Evolutionary conservation across 495 filamentous ascomycete species (phyloP).

Genomic region (Aspergillus ostianus): DNA sequence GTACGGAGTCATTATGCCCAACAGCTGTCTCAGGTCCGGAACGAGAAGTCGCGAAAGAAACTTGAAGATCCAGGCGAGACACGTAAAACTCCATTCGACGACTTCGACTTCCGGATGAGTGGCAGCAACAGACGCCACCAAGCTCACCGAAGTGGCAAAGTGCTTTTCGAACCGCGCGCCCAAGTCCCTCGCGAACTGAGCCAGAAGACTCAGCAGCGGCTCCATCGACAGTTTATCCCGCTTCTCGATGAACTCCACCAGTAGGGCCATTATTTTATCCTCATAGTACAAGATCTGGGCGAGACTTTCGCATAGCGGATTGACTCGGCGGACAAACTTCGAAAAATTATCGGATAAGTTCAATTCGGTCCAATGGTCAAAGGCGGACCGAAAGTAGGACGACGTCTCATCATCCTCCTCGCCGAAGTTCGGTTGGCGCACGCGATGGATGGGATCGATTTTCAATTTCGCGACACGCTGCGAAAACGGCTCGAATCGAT

Average conservation of each 20-base stretch:
- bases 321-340: conserved; percentile 67
- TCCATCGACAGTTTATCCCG: conserved; percentile 75
- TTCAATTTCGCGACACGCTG: conserved; percentile 89
- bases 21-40: conserved; percentile 79
- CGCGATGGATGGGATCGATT: conserved; percentile 86
- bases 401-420: conserved; percentile 67
- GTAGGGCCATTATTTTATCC: conserved; percentile 72
- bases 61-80: conserved; percentile 94
- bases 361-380: conserved; percentile 86
- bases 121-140: conserved; percentile 65
- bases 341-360: conserved; percentile 82
- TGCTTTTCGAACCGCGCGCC: conserved; percentile 85
- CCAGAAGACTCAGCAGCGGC: conserved; percentile 77
- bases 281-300: conserved; percentile 88
- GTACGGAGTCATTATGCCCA: conserved; percentile 77
- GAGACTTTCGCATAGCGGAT: conserved; percentile 79
- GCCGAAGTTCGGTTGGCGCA: conserved; percentile 75
- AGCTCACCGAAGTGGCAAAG: conserved; percentile 66
- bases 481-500: conserved; percentile 90
- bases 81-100: conserved; percentile 95
- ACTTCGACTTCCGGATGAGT: conserved; percentile 69
- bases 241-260: conserved; percentile 75
- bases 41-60: conserved; percentile 85
- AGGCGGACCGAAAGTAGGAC: conserved; percentile 77
- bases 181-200: conserved; percentile 89